phyloP scores from a whole-genome alignment of 1,284 basidiomycete genomes.

The Melampsora abietis-canadensis region DNA sequence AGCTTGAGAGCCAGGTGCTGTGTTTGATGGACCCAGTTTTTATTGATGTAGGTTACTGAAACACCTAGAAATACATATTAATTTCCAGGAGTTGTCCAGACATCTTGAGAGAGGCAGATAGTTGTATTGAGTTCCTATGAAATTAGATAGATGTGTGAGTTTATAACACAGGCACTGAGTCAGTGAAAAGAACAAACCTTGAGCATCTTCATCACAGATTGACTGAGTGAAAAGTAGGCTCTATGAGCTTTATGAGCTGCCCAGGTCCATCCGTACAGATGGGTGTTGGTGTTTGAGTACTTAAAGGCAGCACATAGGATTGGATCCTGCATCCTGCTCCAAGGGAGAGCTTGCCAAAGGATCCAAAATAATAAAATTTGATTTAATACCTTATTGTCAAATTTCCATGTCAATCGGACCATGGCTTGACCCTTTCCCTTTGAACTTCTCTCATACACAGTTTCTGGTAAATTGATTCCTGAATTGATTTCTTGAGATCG shows the following conservation, averaged over 20 bases:
- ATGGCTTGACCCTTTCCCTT: too few relatives aligned
- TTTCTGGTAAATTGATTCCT: too few relatives aligned
- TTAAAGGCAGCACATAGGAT: background rate
- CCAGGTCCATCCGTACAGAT: constrained; percentile 19
- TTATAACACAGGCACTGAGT: background rate
- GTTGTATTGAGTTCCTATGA: background rate
- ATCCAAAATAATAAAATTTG: constrained; percentile 23
- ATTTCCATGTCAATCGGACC: too few relatives aligned
- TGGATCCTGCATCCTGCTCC: constrained; percentile 13
- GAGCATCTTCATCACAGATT: background rate
- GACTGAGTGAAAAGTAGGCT: constrained; percentile 15
- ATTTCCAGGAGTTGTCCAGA: constrained; percentile 32
- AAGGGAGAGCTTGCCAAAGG: constrained; percentile 19
- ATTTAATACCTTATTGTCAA: constrained; percentile 21
- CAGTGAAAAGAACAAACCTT: background rate
- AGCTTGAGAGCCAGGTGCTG: constrained; percentile 11
- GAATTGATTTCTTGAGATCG: constrained; percentile 10
- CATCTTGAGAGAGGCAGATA: constrained; percentile 22
- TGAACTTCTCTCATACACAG: too few relatives aligned
- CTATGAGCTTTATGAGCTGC: constrained; percentile 16
- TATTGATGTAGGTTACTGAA: constrained; percentile 21
- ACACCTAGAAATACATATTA: constrained; percentile 9
- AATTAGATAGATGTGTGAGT: background rate
- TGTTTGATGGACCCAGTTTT: constrained; percentile 19
- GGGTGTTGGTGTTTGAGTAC: constrained; percentile 10